Base-by-base conservation (phyloP, 495 filamentous ascomycete genomes). In the Penicillium cataractarum region DNA sequence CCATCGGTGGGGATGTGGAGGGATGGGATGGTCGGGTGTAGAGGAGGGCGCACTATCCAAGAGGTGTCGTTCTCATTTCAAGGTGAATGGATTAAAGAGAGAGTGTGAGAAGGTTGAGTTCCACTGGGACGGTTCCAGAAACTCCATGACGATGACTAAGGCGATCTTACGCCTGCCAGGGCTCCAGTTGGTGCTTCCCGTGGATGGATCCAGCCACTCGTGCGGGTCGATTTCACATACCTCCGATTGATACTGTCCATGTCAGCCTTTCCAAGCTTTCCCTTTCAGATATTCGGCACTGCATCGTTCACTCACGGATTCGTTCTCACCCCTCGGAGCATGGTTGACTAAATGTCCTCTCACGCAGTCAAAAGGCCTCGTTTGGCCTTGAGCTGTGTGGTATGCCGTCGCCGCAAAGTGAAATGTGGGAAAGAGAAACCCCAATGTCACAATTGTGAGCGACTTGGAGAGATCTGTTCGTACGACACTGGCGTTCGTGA, bases 1-100 rank as follows among this genome's bases (percentile, higher is more conserved):
- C 76, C 79, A 80, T 81, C 64, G 60, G 54, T 62, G 57, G 53
- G 42, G 58, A 44, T 26, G n/a, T 19, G 42, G 21, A 35, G 37
- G 31, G 31, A 33, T 56, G 44, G 52, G 61, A 42, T 49, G 37
- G 32, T 52, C 15, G 37, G 56, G 22, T 27, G 27, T 29, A 37
- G 37, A 44, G 40, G 27, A 40, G 33, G 49, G 44, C 31, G 31
- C 53, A 35, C 62, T 51, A 62, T 22, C 32, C 55, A 33, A 32
- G 24, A 33, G 27, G 55, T 51, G 57, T 39, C 35, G 35, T 3
- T 52, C 46, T 57, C 65, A 67, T 67, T 59, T 64, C 62, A 64
- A 46, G 57, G 17, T 35, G 26, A 60, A 64, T 21, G 12, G 51
- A 46, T 56, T 60, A n/a, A 35, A 39, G 55, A 54, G 58, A 39